Base-by-base conservation (phyloP, 495 filamentous ascomycete genomes). In the Talaromyces ruber region DNA sequence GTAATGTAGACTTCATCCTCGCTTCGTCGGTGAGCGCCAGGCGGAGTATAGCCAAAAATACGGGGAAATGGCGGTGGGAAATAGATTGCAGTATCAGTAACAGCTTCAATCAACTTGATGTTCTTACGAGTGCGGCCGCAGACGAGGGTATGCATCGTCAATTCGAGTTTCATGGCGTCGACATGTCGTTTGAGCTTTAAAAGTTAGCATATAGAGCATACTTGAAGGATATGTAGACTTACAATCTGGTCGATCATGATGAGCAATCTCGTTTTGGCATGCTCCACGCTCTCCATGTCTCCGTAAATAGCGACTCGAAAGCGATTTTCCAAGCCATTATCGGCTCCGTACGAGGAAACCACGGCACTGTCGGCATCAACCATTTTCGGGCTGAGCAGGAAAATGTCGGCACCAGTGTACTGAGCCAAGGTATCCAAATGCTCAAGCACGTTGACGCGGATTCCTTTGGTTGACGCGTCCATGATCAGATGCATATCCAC, bases 161-260 rank as follows among this genome's bases (percentile, higher is more conserved):
- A 75, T 67, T 98, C 94, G 63, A 97, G 80, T 66, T 88, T 88
- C 70, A 90, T 86, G 18, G 81, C 82, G 68, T 97, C 91, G 29
- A 96, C 88, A 57, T 89, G 80, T 68, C 93, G 88, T 77, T 90
- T 88, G 57, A 97, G 86, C 93, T 97, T 74, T 55, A 63, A 51
- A 14, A 55, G 68, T 82, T 72, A 80, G 73, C 64, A 55, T 60
- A 51, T 58, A 57, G 25, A 39, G 22, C 1, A 21, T 34, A 32
- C 1, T 11, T 16, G 30, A 55, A 55, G 12, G 22, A 24, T 6
- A 39, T 45, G 26, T 16, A 34, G 12, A 78, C 90, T 67, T 84
- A 98, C 93, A 77, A 98, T 85, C 79, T 93, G 88, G 71, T 98
- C 94, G 69, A 98, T 97, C 81, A 97, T 91, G 75, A 98, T 93